Base-by-base conservation (phyloP, 805 yeast genomes). In the Allodekkera sacchari region DNA sequence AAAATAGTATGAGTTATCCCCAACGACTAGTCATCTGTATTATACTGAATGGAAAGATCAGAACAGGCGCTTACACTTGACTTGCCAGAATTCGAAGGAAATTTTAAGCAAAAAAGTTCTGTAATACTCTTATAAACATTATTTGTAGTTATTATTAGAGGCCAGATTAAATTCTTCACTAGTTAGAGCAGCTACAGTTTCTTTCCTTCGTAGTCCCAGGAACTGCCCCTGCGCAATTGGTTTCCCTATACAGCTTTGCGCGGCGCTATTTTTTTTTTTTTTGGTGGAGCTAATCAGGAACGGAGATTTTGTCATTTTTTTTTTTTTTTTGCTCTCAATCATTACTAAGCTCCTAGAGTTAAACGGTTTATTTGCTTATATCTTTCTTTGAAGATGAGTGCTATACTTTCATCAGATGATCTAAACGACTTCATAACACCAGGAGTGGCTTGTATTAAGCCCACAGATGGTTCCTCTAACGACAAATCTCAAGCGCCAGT, bases 391-490 rank as follows among this genome's bases (percentile, higher is more conserved):
- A 20, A 8, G 22, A 87, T 88, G 97, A 81, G 94, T 58, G 85
- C 96, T 1, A 62, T 88, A 25, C 64, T 89, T 33, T 81, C 94
- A 7, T 88, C 85, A 15, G 92, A 83, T 36, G 96, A 92, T 49
- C 61, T 92, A 35, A 92, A 92, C 57, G 98, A 92, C 57, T 92
- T 87, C 59, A 89, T 92, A 27, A 70, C 83, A 20, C 98, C 97
- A 0, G 94, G 95, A 0, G 77, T 83, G 18, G 97, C 96, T 0
- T 92, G 98, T 53, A 79, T 88, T 33, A 92, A 85, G 58, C 96
- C 97, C 0, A 78, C 77, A 8, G 78, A 71, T 32, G 66, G 59
- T 20, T 54, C 50, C 12, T 6, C 15, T n/a, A 20, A 20, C 6
- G 19, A 18, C 6, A 10, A 15, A 10, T 28, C 16, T 13, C 18